Base-by-base conservation (phyloP, 768 basidiomycete species). In the Leccinum truebloodii region DNA sequence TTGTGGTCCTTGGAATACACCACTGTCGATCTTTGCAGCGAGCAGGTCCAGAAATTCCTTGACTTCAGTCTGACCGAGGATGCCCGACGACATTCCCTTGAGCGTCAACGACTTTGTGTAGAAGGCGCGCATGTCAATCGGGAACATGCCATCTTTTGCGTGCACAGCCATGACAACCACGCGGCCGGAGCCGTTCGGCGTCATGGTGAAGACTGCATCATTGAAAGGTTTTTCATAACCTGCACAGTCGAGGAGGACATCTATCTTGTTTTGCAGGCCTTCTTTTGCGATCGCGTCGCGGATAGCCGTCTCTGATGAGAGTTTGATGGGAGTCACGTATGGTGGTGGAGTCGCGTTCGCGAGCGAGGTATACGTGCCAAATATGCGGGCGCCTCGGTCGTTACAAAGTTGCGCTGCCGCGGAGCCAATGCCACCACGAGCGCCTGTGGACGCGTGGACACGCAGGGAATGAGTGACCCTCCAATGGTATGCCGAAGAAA, bases 131-230 rank as follows among this genome's bases (percentile, higher is more conserved):
- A 76, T n/a, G 46, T 73, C 51, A 52, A 75, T 49, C 0, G 69
- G 66, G 54, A 75, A 75, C 55, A 71, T 8, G 28, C 71, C 71
- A 12, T 75, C 74, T 24, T 71, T 67, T 10, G 76, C 63, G 34
- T 75, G 74, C 1, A 69, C 74, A 14, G 74, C 75, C 74, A 75
- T 75, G 7, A 74, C 71, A 39, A 75, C 69, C 6, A 69, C 75
- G 9, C 75, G 73, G 0, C 75, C 75, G 6, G 74, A 64, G 9
- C 73, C 73, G 2, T 65, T 48, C 0, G 73, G 73, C 2, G 63
- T 75, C 74, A 75, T 76, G 3, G 69, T 75, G 32, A 60, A 61
- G 53, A 75, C 46, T 5, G 74, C 75, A 6, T 76, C 74, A 39
- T 76, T 75, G 57, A 75, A 68, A 10, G 74, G 73, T 4, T 54